Conservation (phyloP, 345 rosid genomes). For the Hypericum androsaemum region DNA sequence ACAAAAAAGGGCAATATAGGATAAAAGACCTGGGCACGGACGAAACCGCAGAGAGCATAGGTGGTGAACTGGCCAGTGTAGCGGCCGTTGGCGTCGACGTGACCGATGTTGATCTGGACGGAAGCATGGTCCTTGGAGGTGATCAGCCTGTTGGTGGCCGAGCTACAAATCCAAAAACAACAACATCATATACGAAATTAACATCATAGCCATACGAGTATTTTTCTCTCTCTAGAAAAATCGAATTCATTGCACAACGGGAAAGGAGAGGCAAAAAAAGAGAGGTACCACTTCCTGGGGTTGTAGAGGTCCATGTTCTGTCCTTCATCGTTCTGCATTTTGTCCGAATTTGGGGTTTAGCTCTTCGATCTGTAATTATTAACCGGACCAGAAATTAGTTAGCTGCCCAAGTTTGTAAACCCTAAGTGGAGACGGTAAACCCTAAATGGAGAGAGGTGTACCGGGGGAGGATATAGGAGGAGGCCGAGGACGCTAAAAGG, state of each 20-base stretch:
- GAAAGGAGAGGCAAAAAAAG: background rate
- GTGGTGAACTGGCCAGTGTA: constrained; percentile 42
- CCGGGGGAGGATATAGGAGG: too few relatives aligned
- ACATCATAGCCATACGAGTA: too few relatives aligned
- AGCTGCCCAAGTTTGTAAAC: too few relatives aligned
- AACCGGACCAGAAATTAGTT: too few relatives aligned
- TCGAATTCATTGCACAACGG: background rate
- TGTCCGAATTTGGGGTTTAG: constrained; percentile 11
- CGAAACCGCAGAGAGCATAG: constrained; percentile 54
- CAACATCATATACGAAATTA: background rate
- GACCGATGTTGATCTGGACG: constrained; percentile 60
- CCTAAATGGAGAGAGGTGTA: too few relatives aligned
- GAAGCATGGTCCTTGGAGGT: constrained; percentile 67
- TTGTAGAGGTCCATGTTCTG: constrained; percentile 75
- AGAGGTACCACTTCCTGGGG: constrained; percentile 77
- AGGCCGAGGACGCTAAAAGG: too few relatives aligned
- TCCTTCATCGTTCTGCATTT: constrained; percentile 98
- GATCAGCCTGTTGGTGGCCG: constrained; percentile 63
- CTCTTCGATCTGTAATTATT: too few relatives aligned
- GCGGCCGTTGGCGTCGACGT: constrained; percentile 45
- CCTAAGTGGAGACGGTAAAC: too few relatives aligned
- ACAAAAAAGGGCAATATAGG: background rate
- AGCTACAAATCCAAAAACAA: constrained; percentile 32
- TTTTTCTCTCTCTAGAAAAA: background rate
- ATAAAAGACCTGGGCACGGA: constrained; percentile 50